Base-by-base conservation (phyloP, 805 yeast genomes). In the Candida jianshihensis region DNA sequence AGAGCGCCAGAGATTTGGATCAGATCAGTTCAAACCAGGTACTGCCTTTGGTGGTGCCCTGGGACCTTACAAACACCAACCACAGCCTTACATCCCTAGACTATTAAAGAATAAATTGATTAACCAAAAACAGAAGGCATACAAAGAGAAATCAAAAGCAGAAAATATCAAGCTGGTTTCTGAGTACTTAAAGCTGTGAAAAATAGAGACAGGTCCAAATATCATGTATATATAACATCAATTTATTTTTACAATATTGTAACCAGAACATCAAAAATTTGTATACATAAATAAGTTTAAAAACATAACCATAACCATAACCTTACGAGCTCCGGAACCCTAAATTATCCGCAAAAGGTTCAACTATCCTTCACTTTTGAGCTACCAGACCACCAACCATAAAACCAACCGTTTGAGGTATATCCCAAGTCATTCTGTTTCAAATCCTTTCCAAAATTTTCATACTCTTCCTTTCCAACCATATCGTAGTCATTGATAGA, bases 31-130 rank as follows among this genome's bases (percentile, higher is more conserved):
- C 34, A 82, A 78, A 52, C 88, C 90, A 12, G 70, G 78, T 28
- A 72, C 68, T 22, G 82, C 88, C 1, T 86, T 81, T 52, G 87
- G 71, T 30, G 97, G 97, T 36, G 61, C 51, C 4, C 57, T 71
- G 33, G 80, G 78, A 13, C 73, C 75, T 13, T 69, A 71, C 43
- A 70, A 70, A 19, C 79, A 76, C 28, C 70, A 73, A n/a, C 73
- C 85, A 8, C 68, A 70, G 59, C 80, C 84, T 16, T 83, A 75
- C 48, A 64, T 81, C n/a, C 73, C 86, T 30, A 70, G 64, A 49
- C 59, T 55, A 26, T 48, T 72, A 16, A 60, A 61, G 40, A 64
- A 69, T 44, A 61, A 66, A 48, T 54, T 79, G 63, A 49, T 59
- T 31, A 75, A 74, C 48, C 58, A 61, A 38, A 69, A 64, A 56